These are phyloP conservation scores for Microthlaspi erraticum DNA, from an alignment of 345 rosid species.

Conservation along the genomic window DNA sequence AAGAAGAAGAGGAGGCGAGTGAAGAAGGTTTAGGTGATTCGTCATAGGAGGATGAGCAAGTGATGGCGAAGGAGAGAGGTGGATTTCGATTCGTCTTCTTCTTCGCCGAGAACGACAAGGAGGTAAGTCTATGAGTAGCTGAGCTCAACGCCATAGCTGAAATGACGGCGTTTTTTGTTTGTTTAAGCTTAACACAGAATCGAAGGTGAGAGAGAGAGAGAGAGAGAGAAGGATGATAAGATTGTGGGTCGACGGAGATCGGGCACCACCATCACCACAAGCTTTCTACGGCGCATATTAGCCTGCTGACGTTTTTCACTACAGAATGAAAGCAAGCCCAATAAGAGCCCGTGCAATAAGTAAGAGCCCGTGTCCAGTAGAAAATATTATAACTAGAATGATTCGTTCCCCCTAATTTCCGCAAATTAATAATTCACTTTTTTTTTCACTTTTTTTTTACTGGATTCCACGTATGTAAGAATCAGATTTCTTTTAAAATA, in stretches of 20 bases:
- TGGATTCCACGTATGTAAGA: no score
- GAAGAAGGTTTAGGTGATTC: constrained; percentile 41
- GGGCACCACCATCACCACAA: constrained; percentile 35
- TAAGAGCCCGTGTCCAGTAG: constrained; percentile 14
- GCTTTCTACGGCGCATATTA: constrained; percentile 34
- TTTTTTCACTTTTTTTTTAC: no score
- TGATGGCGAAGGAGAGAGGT: constrained; percentile 25
- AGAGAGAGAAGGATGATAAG: no score
- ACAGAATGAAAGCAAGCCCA: constrained; percentile 13
- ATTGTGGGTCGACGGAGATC: constrained; percentile 28
- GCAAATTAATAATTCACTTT: no score
- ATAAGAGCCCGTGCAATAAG: constrained; percentile 7
- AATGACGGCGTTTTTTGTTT: constrained; percentile 38
- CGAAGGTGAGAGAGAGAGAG: constrained; percentile 4
- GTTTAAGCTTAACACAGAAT: constrained; percentile 31
- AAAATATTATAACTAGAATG: no score
- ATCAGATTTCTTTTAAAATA: no score
- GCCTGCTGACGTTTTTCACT: constrained; percentile 18
- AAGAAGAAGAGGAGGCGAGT: constrained; percentile 17
- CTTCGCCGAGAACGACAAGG: constrained; percentile 42
- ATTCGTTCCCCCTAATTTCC: no score
- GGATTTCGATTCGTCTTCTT: constrained; percentile 40
- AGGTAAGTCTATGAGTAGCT: constrained; percentile 36
- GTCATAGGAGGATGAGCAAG: constrained; percentile 41
- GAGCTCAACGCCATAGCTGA: constrained; percentile 49